Base-by-base conservation (phyloP, 1,139 yeast genomes). In the Diutina neorugosa region DNA sequence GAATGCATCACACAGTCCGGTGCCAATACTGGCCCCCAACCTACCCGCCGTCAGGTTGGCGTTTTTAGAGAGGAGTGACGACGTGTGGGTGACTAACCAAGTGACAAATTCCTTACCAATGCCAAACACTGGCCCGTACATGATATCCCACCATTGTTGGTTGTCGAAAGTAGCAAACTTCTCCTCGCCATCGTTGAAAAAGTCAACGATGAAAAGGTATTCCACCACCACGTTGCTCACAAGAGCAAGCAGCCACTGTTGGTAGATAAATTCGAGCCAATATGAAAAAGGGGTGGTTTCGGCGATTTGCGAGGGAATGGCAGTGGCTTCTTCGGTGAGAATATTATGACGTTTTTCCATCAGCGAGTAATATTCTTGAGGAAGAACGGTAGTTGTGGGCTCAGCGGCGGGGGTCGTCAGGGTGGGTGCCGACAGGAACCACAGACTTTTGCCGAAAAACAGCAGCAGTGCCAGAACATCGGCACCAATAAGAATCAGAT, bases 281-380 rank as follows among this genome's bases (percentile, higher is more conserved):
- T 83, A 83, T 9, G 78, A 71, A 58, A 78, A 73, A 2, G 83
- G 83, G 44, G 83, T 82, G 11, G 84, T 78, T 65, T 89, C 96
- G 0, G 96, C 96, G 43, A 88, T 86, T 62, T 86, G 94, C 0
- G 94, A 87, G 5, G 89, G 82, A 68, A 90, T 82, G 0, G 87
- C 90, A 0, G 85, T 75, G 9, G 56, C 60, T 5, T 55, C 54
- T 4, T 60, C 60, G 16, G 12, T 25, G 23, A 85, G 65, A 2
- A 84, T 71, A 20, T 77, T 75, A 19, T 76, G 66, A 54, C 96
- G 68, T 57, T 77, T 78, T 23, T 84, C 76, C 19, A 72, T 81
- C 1, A 87, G 75, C 58, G 70, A 75, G 46, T 82, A 69, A 59
- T 80, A 82, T 37, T 81, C 86, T 37, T 66, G 65, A 50, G 68